Conservation (phyloP, 2,329 filamentous ascomycete species). For the Stachybotrys elegans region DNA sequence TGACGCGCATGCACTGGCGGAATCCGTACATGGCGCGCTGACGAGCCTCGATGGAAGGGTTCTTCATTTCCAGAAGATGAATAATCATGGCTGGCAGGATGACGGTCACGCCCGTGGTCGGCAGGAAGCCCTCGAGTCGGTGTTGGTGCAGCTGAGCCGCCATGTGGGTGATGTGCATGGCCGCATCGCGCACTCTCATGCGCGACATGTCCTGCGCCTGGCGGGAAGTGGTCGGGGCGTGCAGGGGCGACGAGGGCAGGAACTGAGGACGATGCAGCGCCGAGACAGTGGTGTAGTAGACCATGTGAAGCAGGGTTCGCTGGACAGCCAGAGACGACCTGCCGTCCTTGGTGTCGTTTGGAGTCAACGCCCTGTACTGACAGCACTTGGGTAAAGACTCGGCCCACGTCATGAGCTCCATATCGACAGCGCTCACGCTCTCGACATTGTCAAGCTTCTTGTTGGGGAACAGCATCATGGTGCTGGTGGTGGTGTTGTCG, state of each 20-base stretch:
- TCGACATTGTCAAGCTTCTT: slow-evolving; percentile 78
- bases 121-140: slow-evolving; percentile 72
- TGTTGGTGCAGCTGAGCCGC: slow-evolving; percentile 69
- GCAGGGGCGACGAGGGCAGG: slow-evolving; percentile 63
- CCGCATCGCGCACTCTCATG: slow-evolving; percentile 76
- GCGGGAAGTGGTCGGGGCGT: slow-evolving; percentile 48
- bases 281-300: slow-evolving; percentile 87
- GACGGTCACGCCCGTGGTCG: slow-evolving; percentile 86
- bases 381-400: slow-evolving; percentile 66
- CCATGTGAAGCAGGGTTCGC: slow-evolving; percentile 84
- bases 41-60: slow-evolving; percentile 65
- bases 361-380: slow-evolving; percentile 55
- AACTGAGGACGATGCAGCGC: slow-evolving; percentile 90
- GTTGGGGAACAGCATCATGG: slow-evolving; percentile 88
- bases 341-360: slow-evolving; percentile 54
- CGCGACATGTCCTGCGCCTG: slow-evolving; percentile 80
- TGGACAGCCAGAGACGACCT: slow-evolving; percentile 62
- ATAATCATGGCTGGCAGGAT: slow-evolving; percentile 91
- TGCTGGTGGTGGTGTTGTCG: slow-evolving; percentile 68
- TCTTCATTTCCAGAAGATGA: slow-evolving; percentile 88
- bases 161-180: slow-evolving; percentile 79
- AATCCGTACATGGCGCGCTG: slow-evolving; percentile 74
- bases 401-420: slow-evolving; percentile 74
- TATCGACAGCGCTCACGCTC: slow-evolving; percentile 73
- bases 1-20: slow-evolving; percentile 86